Conservation (phyloP, 192 early-diverging fungal species). For the Coemansia sp. region DNA sequence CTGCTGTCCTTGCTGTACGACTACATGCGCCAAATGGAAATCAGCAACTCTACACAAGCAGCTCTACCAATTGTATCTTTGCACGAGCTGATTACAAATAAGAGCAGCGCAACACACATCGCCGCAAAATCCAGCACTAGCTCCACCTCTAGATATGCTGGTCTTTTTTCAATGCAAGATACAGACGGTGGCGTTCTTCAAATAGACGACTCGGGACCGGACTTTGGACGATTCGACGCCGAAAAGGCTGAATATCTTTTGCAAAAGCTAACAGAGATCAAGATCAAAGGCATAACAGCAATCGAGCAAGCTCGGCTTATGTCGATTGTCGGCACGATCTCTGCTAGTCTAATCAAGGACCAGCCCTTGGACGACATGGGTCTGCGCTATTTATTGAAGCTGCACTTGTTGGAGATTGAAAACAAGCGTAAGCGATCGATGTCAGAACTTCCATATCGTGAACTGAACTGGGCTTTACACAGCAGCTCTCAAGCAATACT, state of each 20-base stretch:
- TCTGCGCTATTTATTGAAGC: conserved; percentile 75
- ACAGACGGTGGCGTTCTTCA: conserved; percentile 6
- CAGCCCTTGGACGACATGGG: conserved; percentile 87
- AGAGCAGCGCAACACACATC: neutral
- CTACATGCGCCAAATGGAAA: conserved; percentile 36
- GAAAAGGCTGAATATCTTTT: conserved; percentile 49
- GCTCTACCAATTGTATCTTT: conserved; percentile 37
- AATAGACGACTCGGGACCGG: conserved; percentile 15
- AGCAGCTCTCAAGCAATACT: conserved; percentile 80
- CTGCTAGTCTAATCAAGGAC: conserved; percentile 60
- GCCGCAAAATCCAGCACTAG: neutral
- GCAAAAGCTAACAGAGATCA: conserved; percentile 47
- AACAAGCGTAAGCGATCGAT: conserved; percentile 54
- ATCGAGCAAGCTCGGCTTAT: conserved; percentile 72
- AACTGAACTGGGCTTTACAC: conserved; percentile 80
- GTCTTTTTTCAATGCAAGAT: conserved; percentile 16
- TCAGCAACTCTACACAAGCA: conserved; percentile 17
- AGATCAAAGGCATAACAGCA: conserved; percentile 59
- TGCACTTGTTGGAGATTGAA: conserved; percentile 64
- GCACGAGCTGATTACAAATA: conserved; percentile 19
- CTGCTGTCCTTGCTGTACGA: conserved; percentile 45
- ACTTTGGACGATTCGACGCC: conserved; percentile 35
- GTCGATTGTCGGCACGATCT: conserved; percentile 72
- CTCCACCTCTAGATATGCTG: conserved; percentile 23
- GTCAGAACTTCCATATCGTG: conserved; percentile 61